Base-by-base conservation (phyloP, 352 stramenopile genomes). In the Phytophthora foliorum region DNA sequence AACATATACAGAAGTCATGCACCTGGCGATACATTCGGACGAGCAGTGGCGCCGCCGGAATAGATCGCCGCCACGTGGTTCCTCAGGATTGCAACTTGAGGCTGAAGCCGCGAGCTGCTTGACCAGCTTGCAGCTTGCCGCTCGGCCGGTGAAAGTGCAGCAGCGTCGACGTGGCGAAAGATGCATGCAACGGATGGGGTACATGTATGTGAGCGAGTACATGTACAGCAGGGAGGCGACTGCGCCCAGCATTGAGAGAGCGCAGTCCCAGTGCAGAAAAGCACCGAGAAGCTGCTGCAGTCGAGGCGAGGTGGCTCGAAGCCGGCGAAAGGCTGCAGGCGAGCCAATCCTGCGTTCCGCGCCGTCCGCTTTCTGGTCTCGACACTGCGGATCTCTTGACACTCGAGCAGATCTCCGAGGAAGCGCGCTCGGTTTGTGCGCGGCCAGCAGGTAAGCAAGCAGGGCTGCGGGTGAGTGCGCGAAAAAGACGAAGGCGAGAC, bases 141-240 rank as follows among this genome's bases (percentile, higher is more conserved):
- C 42, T 66, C 41, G 32, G 11, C 9, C 14, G 51, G 34, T 27
- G 51, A 57, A 57, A 22, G 36, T 42, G 29, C 39, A 64, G 68
- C 55, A 52, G 38, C 39, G 45, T 72, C 62, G 68, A 75, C 56
- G 57, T 76, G 53, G 68, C 68, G 68, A 72, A 72, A 63, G 56
- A 65, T 61, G 46, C 29, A 17, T 48, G 67, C 57, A 67, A 51
- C 44, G 49, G 61, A 68, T 67, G 55, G 60, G 41, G 38, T 41
- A 22, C 14, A n/a, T 39, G 6, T 16, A 52, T 29, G 41, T 24
- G 13, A 51, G 27, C 41, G 38, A 36, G 25, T 11, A 9, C 22
- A 34, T n/a, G n/a, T n/a, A n/a, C n/a, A n/a, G n/a, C n/a, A n/a
- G n/a, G n/a, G n/a, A n/a, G n/a, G n/a, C n/a, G n/a, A 49, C 51